A percentile compares a stretch with the other conserved stretches of the same genome.
Conservation (phyloP, 2,329 filamentous ascomycete species). For the Aspergillus luchuensis region DNA sequence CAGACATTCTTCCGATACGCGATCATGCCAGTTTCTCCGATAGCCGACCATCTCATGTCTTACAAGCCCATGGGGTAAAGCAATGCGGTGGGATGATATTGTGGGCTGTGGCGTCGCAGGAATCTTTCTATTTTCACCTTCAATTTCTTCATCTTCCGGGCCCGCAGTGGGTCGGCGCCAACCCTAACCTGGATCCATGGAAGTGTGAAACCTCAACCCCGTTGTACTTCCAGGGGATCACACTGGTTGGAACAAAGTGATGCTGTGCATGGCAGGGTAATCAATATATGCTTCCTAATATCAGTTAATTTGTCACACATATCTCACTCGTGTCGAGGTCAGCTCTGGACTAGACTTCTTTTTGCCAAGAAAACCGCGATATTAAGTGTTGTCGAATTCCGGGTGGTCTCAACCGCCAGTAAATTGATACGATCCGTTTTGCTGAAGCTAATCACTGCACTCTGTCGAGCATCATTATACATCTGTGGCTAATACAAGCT, state of each 20-base stretch:
- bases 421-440: no score
- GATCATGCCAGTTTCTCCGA: background rate
- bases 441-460: no score
- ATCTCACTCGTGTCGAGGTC: no score
- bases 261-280: no score
- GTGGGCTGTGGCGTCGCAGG: background rate
- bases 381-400: no score
- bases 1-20: background rate
- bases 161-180: background rate
- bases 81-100: background rate
- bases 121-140: background rate
- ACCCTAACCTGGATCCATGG: background rate
- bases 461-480: no score
- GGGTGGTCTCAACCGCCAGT: no score
- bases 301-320: no score
- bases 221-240: background rate
- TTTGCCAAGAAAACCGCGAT: no score
- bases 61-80: background rate
- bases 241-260: background rate
- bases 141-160: background rate
- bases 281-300: no score
- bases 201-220: background rate
- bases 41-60: background rate
- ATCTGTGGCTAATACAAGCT: no score
- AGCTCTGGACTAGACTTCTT: no score